A percentile compares a stretch with the other conserved stretches of the same genome.
phyloP scores from a whole-genome alignment of 164 flowering plant species.

The Hamamelis virginiana region DNA sequence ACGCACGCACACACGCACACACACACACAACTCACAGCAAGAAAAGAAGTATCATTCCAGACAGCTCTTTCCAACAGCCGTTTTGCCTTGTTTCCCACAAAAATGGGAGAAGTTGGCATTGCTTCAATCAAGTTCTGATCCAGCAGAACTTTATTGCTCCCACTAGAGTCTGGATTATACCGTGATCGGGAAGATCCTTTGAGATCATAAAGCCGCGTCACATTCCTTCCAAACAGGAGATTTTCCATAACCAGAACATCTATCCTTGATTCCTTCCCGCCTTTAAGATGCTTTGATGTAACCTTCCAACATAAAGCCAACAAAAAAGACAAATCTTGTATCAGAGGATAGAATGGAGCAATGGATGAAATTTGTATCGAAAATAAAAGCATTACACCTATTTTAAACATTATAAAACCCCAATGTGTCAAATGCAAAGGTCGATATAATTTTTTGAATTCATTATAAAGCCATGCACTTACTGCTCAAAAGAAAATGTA shows the following conservation, averaged over 20 bases:
- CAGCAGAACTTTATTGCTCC: conserved; percentile 86
- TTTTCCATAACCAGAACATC: conserved; percentile 97
- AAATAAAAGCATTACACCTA: too few species aligned
- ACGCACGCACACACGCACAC: conserved; percentile 1
- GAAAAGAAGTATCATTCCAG: conserved; percentile 98
- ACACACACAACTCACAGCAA: conserved; percentile 65
- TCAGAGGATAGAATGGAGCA: too few species aligned
- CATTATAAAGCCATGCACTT: too few species aligned
- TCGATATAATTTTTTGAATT: too few species aligned
- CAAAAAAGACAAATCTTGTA: conserved; percentile 2
- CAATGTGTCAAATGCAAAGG: too few species aligned
- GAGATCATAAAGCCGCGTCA: conserved; percentile 85
- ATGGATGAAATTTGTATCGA: too few species aligned
- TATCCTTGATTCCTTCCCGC: conserved; percentile 86
- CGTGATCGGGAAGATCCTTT: conserved; percentile 94
- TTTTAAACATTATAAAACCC: too few species aligned
- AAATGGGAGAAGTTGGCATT: conserved; percentile 98
- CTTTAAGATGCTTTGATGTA: conserved; percentile 74
- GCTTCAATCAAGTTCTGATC: conserved; percentile 97
- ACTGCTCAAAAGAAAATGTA: not conserved
- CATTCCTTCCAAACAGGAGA: conserved; percentile 75
- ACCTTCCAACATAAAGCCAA: conserved; percentile 43
- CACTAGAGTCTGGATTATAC: conserved; percentile 86
- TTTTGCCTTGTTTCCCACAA: conserved; percentile 97
- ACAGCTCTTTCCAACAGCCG: conserved; percentile 93